Conservation (phyloP, 768 basidiomycete species). For the Naganishia kalamii region DNA sequence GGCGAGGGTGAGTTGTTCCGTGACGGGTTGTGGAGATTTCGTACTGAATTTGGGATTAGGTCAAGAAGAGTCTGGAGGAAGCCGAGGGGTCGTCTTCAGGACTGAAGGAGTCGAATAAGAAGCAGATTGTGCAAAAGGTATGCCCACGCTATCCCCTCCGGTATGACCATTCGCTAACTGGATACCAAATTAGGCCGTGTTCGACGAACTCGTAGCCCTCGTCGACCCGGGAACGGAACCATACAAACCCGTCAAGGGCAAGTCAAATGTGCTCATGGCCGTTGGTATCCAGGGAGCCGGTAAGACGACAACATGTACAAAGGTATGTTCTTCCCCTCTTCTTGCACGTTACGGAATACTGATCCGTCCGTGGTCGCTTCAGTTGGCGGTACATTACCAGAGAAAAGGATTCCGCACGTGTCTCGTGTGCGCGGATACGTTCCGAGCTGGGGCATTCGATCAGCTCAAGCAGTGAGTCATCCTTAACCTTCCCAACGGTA, state of each 20-base stretch:
- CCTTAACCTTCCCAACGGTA: background rate
- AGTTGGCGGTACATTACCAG: slow-evolving; percentile 92
- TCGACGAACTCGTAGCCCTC: slow-evolving; percentile 87
- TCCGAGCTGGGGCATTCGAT: slow-evolving; percentile 98
- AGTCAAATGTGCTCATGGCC: slow-evolving; percentile 91
- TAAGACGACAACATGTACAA: slow-evolving; percentile 98
- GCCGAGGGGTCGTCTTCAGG: slow-evolving; percentile 66
- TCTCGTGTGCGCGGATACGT: slow-evolving; percentile 98
- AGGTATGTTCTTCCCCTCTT: slow-evolving; percentile 46
- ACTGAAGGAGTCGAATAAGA: slow-evolving; percentile 67
- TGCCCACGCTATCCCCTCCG: slow-evolving; percentile 15
- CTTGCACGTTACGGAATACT: background rate
- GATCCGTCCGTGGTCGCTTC: background rate
- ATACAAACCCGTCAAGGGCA: slow-evolving; percentile 93
- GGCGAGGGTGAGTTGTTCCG: slow-evolving; percentile 60
- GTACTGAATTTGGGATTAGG: background rate
- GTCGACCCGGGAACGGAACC: slow-evolving; percentile 95
- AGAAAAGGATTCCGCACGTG: slow-evolving; percentile 93
- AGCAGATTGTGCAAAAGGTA: slow-evolving; percentile 87
- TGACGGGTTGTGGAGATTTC: background rate
- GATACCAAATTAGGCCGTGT: slow-evolving; percentile 64
- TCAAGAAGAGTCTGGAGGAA: slow-evolving; percentile 49
- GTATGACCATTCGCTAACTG: background rate
- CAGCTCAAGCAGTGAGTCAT: slow-evolving; percentile 72
- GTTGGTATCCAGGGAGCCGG: slow-evolving; percentile 96